These are phyloP conservation scores for Cystobasidium slooffiae DNA, from an alignment of 1,284 basidiomycete species.

Conservation along the genomic window DNA sequence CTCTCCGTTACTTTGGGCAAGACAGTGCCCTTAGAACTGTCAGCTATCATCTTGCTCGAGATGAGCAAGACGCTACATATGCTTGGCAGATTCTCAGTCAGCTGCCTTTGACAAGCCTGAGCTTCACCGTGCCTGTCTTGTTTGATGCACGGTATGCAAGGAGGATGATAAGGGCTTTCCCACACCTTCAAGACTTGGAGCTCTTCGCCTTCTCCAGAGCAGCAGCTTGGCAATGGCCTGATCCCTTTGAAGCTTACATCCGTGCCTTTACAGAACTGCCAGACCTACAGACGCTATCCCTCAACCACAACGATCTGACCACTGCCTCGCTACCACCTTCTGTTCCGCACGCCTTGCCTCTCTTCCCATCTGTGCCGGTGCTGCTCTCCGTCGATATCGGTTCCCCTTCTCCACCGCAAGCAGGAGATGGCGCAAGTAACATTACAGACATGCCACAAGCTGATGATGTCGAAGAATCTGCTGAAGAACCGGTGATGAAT, in stretches of 20 bases:
- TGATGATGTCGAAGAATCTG: neutral
- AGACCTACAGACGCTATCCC: neutral
- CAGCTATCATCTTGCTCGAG: slow-evolving; percentile 6
- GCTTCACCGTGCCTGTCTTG: slow-evolving; percentile 15
- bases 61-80: slow-evolving; percentile 26
- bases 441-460: neutral
- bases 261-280: neutral
- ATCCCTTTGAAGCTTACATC: slow-evolving; percentile 9
- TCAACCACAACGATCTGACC: slow-evolving; percentile 13
- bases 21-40: neutral
- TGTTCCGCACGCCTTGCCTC: neutral
- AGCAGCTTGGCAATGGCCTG: slow-evolving; percentile 32
- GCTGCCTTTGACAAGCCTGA: neutral
- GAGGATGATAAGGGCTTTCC: slow-evolving; percentile 4
- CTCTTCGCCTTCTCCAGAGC: slow-evolving; percentile 18
- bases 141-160: slow-evolving; percentile 27
- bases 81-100: slow-evolving; percentile 10
- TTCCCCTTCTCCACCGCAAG: neutral
- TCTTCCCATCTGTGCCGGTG: neutral
- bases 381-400: too few relatives aligned
- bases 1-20: neutral
- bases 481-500: neutral
- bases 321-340: neutral
- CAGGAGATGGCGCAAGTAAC: neutral
- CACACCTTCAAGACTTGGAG: slow-evolving; percentile 7